Evolutionary conservation across 208 protist species (phyloP).

Genomic region (Crithidia brevicula): DNA sequence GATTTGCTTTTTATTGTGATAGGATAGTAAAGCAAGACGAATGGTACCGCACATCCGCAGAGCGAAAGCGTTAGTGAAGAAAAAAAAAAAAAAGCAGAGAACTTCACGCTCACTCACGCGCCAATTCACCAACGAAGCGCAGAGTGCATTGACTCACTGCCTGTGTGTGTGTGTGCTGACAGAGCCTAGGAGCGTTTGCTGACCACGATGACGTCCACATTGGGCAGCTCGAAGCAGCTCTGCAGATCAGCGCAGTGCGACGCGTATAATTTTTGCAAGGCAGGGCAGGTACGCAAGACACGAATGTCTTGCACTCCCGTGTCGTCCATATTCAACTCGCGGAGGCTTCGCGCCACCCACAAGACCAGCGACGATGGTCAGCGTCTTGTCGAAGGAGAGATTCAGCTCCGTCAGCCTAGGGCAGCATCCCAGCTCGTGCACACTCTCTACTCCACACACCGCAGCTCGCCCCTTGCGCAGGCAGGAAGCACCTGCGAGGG

Average conservation of each 20-base stretch:
- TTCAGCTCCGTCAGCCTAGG: not conserved
- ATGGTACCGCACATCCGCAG: too few species aligned
- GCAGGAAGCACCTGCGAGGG: not conserved
- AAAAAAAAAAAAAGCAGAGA: too few species aligned
- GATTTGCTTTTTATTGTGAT: too few species aligned
- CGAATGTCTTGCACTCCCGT: not conserved
- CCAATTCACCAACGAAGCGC: too few species aligned
- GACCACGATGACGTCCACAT: not conserved
- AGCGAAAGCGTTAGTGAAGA: too few species aligned
- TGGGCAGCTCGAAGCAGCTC: not conserved
- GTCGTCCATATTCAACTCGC: not conserved
- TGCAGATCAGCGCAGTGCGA: not conserved
- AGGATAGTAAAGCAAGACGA: too few species aligned
- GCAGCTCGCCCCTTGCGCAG: not conserved
- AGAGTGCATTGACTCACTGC: too few species aligned
- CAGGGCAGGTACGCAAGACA: not conserved
- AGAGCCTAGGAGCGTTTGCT: too few species aligned
- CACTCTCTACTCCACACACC: not conserved
- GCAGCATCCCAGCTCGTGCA: not conserved
- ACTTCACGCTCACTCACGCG: too few species aligned
- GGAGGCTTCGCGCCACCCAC: not conserved
- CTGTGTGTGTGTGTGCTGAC: too few species aligned
- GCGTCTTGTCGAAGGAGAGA: not conserved
- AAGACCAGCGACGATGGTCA: not conserved
- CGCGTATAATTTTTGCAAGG: not conserved